A percentile compares a stretch with the other conserved stretches of the same genome.
phyloP scores from a whole-genome alignment of 495 filamentous ascomycete species.

The Podospora pseudoanserina region DNA sequence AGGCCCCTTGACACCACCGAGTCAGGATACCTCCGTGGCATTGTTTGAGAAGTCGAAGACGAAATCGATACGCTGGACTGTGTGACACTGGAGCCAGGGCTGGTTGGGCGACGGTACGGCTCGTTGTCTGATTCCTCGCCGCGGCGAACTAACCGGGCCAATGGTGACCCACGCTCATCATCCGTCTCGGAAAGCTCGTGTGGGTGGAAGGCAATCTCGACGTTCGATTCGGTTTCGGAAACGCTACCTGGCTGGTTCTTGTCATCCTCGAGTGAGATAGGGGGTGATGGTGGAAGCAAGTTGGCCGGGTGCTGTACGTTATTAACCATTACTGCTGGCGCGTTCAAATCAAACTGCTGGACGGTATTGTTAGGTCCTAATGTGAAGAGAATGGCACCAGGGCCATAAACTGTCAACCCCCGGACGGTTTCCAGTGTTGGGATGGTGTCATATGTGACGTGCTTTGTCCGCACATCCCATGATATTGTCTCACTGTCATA shows the following conservation, averaged over 20 bases:
- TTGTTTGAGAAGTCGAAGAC: conserved; percentile 45
- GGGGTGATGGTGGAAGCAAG: conserved; percentile 70
- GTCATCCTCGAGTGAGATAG: conserved; percentile 64
- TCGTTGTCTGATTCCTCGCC: conserved; percentile 52
- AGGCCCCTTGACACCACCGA: conserved; percentile 49
- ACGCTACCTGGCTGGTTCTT: conserved; percentile 38
- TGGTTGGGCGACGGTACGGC: conserved; percentile 55
- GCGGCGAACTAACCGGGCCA: conserved; percentile 60
- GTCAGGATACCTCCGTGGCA: conserved; percentile 33
- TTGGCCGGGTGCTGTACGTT: conserved; percentile 80
- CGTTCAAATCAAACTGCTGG: conserved; percentile 91
- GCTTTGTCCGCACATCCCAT: conserved; percentile 97
- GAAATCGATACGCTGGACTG: conserved; percentile 59
- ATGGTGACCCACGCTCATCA: conserved; percentile 62
- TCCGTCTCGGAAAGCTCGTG: conserved; percentile 60
- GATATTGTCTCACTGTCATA: conserved; percentile 75
- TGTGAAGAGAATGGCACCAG: conserved; percentile 88
- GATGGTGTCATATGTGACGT: conserved; percentile 82
- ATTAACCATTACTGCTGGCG: conserved; percentile 66
- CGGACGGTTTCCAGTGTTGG: conserved; percentile 77
- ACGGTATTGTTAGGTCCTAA: conserved; percentile 81
- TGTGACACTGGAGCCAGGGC: conserved; percentile 62
- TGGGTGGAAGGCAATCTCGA: conserved; percentile 47
- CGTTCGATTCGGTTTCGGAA: conserved; percentile 45
- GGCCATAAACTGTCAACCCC: conserved; percentile 83